Base-by-base conservation (phyloP, 2,329 filamentous ascomycete species). In the Alternaria sp. region DNA sequence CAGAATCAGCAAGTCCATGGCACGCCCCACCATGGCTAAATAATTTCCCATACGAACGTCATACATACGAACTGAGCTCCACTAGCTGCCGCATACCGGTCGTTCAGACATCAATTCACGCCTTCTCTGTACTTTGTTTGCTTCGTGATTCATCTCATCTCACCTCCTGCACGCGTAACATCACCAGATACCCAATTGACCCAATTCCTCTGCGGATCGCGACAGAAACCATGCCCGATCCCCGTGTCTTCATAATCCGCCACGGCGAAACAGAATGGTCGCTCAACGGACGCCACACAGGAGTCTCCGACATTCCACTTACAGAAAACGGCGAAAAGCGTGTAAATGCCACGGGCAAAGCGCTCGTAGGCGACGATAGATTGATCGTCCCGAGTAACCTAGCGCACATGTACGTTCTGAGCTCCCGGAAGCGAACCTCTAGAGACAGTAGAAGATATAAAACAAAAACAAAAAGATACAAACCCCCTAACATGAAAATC, bases 241-340 rank as follows among this genome's bases (percentile, higher is more conserved):
- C 81, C 5, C 76, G 81, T 49, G 80, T 83, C 72, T 83, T 83
- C 77, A 81, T 83, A 62, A 77, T 83, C 69, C 91, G 93, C 69
- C 93, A 97, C 74, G 94, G 93, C 79, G 92, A 97, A 81, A 98
- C 93, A 4, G 92, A 96, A 81, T 98, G 93, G 93, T 96, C 91
- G 5, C 86, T 96, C 46, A 90, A 90, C 67, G 93, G 92, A 34
- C 74, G 76, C 1, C 75, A 97, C 79, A 98, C 94, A 0, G 90
- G 93, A 51, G 84, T 82, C 28, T 91, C 90, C n/a, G 93, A 98
- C 72, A 90, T 98, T 4, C 89, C 92, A 1, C 83, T 97, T 36
- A 97, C 93, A 0, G 80, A 84, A 50, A 90, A 92, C 73, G 94
- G 94, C 51, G 81, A 83, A 68, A 79, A 78, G 62, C 78, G 81